Conservation (phyloP, 139 green algal genomes). For the Asterochloris erici region DNA sequence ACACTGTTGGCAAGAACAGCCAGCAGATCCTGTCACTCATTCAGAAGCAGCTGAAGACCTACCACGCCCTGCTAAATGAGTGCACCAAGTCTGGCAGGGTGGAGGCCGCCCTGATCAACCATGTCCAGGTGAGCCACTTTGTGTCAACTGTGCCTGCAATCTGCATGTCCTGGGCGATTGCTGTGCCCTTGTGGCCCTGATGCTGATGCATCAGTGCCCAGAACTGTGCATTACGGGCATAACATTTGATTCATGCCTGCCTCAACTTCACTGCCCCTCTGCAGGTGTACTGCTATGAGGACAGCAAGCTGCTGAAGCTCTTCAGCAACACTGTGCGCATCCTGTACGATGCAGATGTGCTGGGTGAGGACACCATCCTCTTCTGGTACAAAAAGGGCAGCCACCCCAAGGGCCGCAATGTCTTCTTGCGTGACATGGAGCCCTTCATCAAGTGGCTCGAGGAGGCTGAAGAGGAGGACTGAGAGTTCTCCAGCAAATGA, state of each 20-base stretch:
- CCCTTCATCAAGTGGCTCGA: conserved; percentile 97
- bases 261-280: neutral
- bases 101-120: conserved; percentile 83
- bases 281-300: conserved; percentile 94
- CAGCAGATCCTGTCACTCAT: conserved; percentile 77
- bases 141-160: neutral
- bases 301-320: conserved; percentile 89
- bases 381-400: conserved; percentile 86
- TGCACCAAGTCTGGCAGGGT: conserved; percentile 65
- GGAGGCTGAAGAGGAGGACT: conserved; percentile 82
- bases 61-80: conserved; percentile 69
- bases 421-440: conserved; percentile 94
- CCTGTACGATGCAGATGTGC: conserved; percentile 89
- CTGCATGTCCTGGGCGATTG: neutral
- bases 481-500: no score
- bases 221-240: no score
- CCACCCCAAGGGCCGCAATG: conserved; percentile 77
- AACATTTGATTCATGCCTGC: neutral
- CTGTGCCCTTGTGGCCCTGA: no score
- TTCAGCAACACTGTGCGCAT: conserved; percentile 86
- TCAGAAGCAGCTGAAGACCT: conserved; percentile 67
- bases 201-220: neutral
- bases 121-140: conserved; percentile 55
- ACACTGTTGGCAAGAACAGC: conserved; percentile 87
- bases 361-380: conserved; percentile 87